Conservation (phyloP, 2,329 filamentous ascomycete genomes). For the Fonsecaea nubica region DNA sequence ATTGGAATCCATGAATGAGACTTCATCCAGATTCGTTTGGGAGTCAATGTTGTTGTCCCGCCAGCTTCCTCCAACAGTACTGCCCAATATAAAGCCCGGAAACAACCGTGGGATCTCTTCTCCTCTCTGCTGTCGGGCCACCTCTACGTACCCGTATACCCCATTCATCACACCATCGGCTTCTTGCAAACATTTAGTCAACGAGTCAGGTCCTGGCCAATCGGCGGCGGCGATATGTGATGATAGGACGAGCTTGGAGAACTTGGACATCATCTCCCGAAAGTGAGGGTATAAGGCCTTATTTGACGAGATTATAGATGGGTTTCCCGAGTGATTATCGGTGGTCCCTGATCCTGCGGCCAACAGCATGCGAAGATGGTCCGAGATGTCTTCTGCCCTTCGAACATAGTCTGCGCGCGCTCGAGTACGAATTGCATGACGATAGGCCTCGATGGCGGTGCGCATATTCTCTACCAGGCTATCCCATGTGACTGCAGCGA, state of each 20-base stretch:
- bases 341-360: slow-evolving; percentile 95
- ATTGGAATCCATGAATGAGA: slow-evolving; percentile 82
- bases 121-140: slow-evolving; percentile 88
- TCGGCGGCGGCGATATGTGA: slow-evolving; percentile 97
- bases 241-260: slow-evolving; percentile 97
- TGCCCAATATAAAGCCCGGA: slow-evolving; percentile 90
- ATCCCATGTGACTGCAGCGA: slow-evolving; percentile 84
- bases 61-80: slow-evolving; percentile 85
- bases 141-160: slow-evolving; percentile 95
- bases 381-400: slow-evolving; percentile 96
- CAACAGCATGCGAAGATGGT: slow-evolving; percentile 90
- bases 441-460: slow-evolving; percentile 84
- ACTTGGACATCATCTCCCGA: slow-evolving; percentile 99
- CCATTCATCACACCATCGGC: slow-evolving; percentile 95
- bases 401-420: slow-evolving; percentile 90
- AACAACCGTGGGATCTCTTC: slow-evolving; percentile 92
- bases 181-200: slow-evolving; percentile 93
- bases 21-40: slow-evolving; percentile 69
- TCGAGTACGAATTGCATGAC: slow-evolving; percentile 82
- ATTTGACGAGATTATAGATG: slow-evolving; percentile 98
- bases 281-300: slow-evolving; percentile 97
- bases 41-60: slow-evolving; percentile 68
- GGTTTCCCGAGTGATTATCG: slow-evolving; percentile 97
- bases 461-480: slow-evolving; percentile 92
- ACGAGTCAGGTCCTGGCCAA: slow-evolving; percentile 91